Percentiles rank a stretch among this genome's conserved stretches.
These are phyloP conservation scores for Aspergillus incahuasiensis DNA, from an alignment of 495 filamentous ascomycete genomes.

Conservation along the genomic window DNA sequence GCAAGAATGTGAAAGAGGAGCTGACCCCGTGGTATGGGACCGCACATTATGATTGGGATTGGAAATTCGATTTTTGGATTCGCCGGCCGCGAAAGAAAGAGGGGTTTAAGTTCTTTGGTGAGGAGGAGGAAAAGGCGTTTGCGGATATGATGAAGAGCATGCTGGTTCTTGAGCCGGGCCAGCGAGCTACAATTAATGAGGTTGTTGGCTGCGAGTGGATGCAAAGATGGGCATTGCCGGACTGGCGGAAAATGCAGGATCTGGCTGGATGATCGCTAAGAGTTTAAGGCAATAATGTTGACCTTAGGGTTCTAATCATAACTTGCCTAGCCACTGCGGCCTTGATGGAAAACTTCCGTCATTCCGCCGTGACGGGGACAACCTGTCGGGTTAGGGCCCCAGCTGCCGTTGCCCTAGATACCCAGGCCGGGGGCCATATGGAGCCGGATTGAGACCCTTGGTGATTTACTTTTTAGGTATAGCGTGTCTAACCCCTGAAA, in stretches of 20 bases:
- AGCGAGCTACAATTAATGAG: conserved; percentile 10
- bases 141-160: conserved; percentile 22
- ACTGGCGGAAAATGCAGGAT: conserved; percentile 22
- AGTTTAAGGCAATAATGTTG: no score
- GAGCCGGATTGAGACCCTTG: no score
- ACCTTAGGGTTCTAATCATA: no score
- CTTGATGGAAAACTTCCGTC: no score
- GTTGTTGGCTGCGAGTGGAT: conserved; percentile 20
- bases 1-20: conserved; percentile 9
- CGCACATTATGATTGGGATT: conserved; percentile 9
- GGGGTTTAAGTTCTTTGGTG: conserved; percentile 7
- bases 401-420: no score
- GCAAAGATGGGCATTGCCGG: conserved; percentile 28
- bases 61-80: conserved; percentile 10
- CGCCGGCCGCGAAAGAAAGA: conserved; percentile 6
- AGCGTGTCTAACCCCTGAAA: no score
- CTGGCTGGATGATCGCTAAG: no score
- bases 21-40: conserved; percentile 6
- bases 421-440: no score
- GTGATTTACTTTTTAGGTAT: no score
- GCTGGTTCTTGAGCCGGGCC: conserved; percentile 21
- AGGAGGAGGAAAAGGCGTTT: conserved; percentile 22
- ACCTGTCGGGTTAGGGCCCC: no score
- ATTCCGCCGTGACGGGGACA: no score
- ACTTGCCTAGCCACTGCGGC: no score